Evolutionary conservation across 768 basidiomycete species (phyloP).

Genomic region (Amanita subjunquillea): DNA sequence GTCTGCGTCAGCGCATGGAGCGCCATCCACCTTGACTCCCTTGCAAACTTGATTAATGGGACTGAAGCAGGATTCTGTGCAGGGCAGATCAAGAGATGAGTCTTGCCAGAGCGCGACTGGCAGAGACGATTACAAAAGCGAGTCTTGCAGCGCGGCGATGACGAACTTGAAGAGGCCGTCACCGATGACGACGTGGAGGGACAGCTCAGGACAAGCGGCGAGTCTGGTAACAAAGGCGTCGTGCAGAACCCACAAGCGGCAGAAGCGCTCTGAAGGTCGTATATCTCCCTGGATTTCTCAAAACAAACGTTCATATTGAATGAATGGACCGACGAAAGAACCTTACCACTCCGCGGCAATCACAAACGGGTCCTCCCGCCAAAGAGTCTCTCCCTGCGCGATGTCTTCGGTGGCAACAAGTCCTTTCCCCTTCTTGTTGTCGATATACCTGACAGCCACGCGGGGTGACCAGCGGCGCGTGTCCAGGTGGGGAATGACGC

Average conservation of each 20-base stretch:
- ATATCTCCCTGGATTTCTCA: conserved; percentile 53
- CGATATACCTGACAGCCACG: conserved; percentile 58
- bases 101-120: conserved; percentile 47
- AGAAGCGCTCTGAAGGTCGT: conserved; percentile 50
- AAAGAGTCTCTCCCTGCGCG: conserved; percentile 61
- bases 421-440: conserved; percentile 71
- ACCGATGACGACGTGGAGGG: background rate
- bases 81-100: conserved; percentile 67
- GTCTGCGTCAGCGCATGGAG: conserved; percentile 64
- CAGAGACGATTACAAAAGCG: conserved; percentile 81
- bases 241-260: conserved; percentile 68
- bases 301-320: conserved; percentile 2
- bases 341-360: conserved; percentile 73
- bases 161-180: conserved; percentile 34
- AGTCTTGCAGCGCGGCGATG: conserved; percentile 43
- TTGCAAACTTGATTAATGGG: conserved; percentile 50
- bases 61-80: conserved; percentile 61
- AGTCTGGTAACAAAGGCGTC: conserved; percentile 40
- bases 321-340: background rate
- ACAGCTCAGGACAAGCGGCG: conserved; percentile 20
- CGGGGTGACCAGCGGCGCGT: conserved; percentile 51
- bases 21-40: conserved; percentile 60
- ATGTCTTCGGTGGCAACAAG: conserved; percentile 64
- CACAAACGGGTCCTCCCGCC: conserved; percentile 79
- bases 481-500: conserved; percentile 54